Percentiles rank a stretch among this genome's conserved stretches.
Evolutionary conservation across 805 yeast species (phyloP).

Genomic region (Barnettozyma sucrosica): DNA sequence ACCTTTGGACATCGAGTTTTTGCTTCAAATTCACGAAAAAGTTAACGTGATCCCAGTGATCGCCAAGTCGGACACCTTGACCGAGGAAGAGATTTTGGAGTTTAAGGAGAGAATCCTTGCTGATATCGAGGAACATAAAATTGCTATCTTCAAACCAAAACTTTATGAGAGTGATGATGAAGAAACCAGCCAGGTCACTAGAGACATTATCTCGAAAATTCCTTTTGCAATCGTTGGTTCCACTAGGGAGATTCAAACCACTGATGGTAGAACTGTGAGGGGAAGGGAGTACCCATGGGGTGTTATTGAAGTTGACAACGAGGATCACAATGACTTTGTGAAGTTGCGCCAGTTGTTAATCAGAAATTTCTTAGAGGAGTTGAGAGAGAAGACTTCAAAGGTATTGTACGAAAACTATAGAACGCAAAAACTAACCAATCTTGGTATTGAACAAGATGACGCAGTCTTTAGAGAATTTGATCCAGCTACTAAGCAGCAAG

Average conservation of each 20-base stretch:
- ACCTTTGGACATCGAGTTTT: constrained; percentile 82
- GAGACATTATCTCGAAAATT: constrained; percentile 59
- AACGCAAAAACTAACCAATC: constrained; percentile 65
- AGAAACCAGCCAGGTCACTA: constrained; percentile 63
- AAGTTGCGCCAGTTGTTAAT: constrained; percentile 82
- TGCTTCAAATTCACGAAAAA: constrained; percentile 82
- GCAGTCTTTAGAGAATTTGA: constrained; percentile 92
- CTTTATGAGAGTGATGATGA: constrained; percentile 79
- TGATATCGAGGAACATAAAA: constrained; percentile 70
- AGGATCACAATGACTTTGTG: constrained; percentile 87
- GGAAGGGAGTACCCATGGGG: constrained; percentile 99
- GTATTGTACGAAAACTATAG: constrained; percentile 84
- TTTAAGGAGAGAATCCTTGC: constrained; percentile 75
- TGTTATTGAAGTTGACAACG: constrained; percentile 89
- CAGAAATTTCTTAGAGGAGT: constrained; percentile 88
- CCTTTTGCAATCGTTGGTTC: constrained; percentile 97
- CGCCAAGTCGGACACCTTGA: constrained; percentile 89
- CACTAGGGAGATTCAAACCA: constrained; percentile 56
- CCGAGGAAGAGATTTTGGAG: constrained; percentile 72
- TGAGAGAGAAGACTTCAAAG: constrained; percentile 77
- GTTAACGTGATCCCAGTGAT: constrained; percentile 92
- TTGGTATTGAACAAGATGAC: constrained; percentile 92
- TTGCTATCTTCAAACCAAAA: constrained; percentile 73
- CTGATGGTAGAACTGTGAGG: constrained; percentile 76
- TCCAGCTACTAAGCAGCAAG: constrained; percentile 87